Evolutionary conservation across 768 basidiomycete species (phyloP).

Genomic region (Suillus brevipes): DNA sequence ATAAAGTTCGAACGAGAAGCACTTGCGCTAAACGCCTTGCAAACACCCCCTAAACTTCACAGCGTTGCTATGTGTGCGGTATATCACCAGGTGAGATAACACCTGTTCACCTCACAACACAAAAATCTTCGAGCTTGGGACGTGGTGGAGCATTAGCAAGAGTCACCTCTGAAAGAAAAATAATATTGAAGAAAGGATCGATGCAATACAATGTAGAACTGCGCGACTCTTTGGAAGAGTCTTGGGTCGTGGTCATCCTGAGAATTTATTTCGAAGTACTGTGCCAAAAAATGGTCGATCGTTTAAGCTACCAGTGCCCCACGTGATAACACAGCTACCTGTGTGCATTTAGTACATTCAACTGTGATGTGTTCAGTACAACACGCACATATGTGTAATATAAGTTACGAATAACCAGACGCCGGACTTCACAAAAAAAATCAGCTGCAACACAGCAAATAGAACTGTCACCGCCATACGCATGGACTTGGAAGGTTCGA

Average conservation of each 20-base stretch:
- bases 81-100: slow-evolving; percentile 45
- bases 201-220: neutral
- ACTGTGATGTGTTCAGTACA: neutral
- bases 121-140: neutral
- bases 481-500: neutral
- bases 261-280: neutral
- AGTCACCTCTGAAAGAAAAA: neutral
- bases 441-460: neutral
- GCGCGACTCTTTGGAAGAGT: neutral
- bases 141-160: neutral
- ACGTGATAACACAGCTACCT: neutral
- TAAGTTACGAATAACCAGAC: neutral
- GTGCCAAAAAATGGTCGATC: neutral
- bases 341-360: neutral
- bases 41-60: slow-evolving; percentile 50
- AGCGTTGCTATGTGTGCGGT: slow-evolving; percentile 51
- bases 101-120: neutral
- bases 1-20: slow-evolving; percentile 8
- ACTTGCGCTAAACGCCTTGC: slow-evolving; percentile 47
- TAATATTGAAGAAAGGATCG: neutral
- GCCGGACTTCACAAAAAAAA: neutral
- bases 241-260: neutral
- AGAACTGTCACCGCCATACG: neutral
- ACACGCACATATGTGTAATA: neutral
- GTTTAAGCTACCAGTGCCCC: neutral